Conservation (phyloP, 169 alveolate species). For the Perkinsus marinus region DNA sequence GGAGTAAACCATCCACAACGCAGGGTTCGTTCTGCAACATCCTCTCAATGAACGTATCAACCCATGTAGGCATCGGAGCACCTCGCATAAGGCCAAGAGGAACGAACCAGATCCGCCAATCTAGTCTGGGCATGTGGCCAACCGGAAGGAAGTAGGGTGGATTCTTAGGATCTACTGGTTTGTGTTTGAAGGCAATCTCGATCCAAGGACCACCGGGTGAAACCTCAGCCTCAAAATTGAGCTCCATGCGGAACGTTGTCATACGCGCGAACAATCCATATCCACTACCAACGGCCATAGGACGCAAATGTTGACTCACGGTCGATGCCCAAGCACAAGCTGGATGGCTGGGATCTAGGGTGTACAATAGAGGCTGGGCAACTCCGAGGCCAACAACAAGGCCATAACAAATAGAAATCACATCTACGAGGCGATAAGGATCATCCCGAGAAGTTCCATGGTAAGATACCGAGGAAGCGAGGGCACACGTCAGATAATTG, state of each 20-base stretch:
- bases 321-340: neutral
- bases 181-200: neutral
- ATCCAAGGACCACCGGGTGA: neutral
- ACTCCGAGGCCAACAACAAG: neutral
- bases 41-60: neutral
- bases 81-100: constrained; percentile 12
- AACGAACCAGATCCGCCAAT: constrained; percentile 21
- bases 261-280: constrained; percentile 2
- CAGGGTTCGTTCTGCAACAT: neutral
- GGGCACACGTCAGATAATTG: constrained; percentile 2
- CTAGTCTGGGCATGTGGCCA: constrained; percentile 22
- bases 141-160: constrained; percentile 9
- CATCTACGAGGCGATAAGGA: neutral
- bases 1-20: neutral
- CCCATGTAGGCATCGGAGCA: neutral
- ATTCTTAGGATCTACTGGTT: constrained; percentile 4
- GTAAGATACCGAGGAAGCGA: neutral
- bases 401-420: neutral
- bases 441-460: neutral
- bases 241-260: constrained; percentile 5
- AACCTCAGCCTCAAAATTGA: constrained; percentile 3
- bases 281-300: neutral
- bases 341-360: neutral
- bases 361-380: neutral
- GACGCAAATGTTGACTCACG: neutral